These are phyloP conservation scores for Gonapodya sp. DNA, from an alignment of 192 early-diverging fungal species.

Conservation along the genomic window DNA sequence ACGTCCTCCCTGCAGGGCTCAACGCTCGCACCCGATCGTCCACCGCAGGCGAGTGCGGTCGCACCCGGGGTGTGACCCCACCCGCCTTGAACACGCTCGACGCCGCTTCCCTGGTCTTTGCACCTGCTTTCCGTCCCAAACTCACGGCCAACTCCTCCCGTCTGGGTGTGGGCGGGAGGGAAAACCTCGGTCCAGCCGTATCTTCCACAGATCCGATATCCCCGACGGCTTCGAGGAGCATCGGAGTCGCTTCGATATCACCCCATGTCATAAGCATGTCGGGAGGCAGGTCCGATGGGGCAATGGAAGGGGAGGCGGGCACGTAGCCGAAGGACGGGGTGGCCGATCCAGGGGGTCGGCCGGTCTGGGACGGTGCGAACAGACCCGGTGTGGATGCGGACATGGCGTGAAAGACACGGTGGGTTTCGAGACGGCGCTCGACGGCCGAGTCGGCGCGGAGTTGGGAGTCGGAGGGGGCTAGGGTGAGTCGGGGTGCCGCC, in stretches of 20 bases:
- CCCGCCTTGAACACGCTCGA: neutral
- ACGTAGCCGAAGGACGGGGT: conserved; percentile 55
- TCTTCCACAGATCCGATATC: conserved; percentile 12
- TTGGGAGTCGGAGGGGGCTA: neutral
- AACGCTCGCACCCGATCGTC: neutral
- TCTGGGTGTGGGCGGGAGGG: conserved; percentile 49
- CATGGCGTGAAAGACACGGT: neutral
- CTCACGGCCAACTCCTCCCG: conserved; percentile 52
- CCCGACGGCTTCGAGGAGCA: conserved; percentile 45
- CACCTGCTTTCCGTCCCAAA: conserved; percentile 30
- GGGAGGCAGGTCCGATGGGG: conserved; percentile 55
- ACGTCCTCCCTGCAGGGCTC: neutral
- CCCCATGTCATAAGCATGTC: conserved; percentile 78
- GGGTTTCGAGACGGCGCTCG: neutral
- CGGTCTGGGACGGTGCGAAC: neutral
- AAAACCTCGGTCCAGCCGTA: conserved; percentile 32
- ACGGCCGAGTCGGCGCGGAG: neutral
- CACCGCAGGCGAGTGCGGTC: neutral
- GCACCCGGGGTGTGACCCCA: neutral
- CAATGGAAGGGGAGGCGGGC: conserved; percentile 52
- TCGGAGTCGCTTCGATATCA: conserved; percentile 66
- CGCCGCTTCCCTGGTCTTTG: conserved; percentile 35
- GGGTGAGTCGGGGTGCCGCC: neutral
- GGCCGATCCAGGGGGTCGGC: conserved; percentile 11
- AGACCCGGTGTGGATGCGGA: neutral